Conservation (phyloP, 2,329 filamentous ascomycete genomes). For the Geosmithia putterillii region DNA sequence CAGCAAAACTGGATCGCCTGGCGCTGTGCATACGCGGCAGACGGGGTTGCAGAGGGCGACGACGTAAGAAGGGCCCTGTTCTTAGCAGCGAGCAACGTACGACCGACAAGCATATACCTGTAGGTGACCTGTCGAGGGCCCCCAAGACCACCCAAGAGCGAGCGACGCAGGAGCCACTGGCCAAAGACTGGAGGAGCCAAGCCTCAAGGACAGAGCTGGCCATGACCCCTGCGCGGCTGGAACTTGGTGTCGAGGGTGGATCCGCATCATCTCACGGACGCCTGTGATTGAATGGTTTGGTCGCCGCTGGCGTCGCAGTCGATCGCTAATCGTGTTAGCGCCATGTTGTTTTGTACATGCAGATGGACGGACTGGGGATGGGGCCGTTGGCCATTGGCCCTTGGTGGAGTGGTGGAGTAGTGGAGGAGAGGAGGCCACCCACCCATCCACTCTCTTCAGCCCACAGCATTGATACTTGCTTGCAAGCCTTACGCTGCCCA, state of each 20-base stretch:
- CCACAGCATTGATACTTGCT: too few species aligned
- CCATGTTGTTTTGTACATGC: background rate
- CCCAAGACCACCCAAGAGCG: too few species aligned
- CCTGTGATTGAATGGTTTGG: background rate
- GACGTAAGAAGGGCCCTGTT: background rate
- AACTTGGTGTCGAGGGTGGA: background rate
- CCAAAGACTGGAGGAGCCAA: too few species aligned
- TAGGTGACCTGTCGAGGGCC: too few species aligned
- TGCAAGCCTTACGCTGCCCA: too few species aligned
- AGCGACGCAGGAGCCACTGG: too few species aligned
- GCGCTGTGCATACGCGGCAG: background rate
- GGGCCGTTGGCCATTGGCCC: too few species aligned
- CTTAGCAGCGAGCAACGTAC: background rate
- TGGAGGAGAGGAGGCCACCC: background rate
- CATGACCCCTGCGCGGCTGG: constrained; percentile 1
- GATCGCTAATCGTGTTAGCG: background rate
- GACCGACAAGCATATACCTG: too few species aligned
- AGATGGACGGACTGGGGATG: background rate
- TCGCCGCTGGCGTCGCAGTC: background rate
- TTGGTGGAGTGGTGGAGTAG: too few species aligned
- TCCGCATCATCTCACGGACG: background rate
- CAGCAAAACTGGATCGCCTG: background rate
- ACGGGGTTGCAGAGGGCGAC: background rate
- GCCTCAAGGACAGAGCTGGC: background rate
- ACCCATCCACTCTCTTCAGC: background rate